Evolutionary conservation across 768 basidiomycete genomes (phyloP).

Genomic region (Punctularia strigosozonata): DNA sequence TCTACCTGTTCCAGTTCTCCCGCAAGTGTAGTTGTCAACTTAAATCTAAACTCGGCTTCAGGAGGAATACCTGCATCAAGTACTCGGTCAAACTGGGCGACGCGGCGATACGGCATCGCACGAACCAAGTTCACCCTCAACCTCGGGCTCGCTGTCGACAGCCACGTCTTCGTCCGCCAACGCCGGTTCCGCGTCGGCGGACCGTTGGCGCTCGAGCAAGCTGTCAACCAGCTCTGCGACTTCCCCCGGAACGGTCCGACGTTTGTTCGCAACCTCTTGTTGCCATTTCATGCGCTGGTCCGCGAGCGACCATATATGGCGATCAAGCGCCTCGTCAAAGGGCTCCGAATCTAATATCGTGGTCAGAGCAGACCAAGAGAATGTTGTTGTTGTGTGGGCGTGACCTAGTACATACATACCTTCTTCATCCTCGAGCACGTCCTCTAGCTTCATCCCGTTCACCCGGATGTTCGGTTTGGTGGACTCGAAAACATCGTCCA

Average conservation of each 20-base stretch:
- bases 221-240: constrained; percentile 31
- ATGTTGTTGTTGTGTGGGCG: not conserved
- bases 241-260: constrained; percentile 49
- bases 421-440: constrained; percentile 43
- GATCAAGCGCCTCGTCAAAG: constrained; percentile 81
- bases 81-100: too few species aligned
- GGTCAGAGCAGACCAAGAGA: not conserved
- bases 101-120: too few species aligned
- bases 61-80: too few species aligned
- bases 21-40: constrained; percentile 26
- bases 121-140: not conserved
- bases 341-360: constrained; percentile 37
- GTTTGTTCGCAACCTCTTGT: constrained; percentile 52
- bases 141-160: not conserved
- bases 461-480: constrained; percentile 66
- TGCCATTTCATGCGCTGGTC: constrained; percentile 69
- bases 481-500: constrained; percentile 49
- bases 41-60: constrained; percentile 15
- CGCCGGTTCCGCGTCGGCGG: too few species aligned
- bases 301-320: constrained; percentile 70
- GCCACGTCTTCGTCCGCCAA: too few species aligned
- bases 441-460: constrained; percentile 68
- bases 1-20: constrained; percentile 45
- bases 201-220: constrained; percentile 23
- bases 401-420: constrained; percentile 25